phyloP scores from a whole-genome alignment of 2,329 filamentous ascomycete genomes.

The Clonostachys sp. region DNA sequence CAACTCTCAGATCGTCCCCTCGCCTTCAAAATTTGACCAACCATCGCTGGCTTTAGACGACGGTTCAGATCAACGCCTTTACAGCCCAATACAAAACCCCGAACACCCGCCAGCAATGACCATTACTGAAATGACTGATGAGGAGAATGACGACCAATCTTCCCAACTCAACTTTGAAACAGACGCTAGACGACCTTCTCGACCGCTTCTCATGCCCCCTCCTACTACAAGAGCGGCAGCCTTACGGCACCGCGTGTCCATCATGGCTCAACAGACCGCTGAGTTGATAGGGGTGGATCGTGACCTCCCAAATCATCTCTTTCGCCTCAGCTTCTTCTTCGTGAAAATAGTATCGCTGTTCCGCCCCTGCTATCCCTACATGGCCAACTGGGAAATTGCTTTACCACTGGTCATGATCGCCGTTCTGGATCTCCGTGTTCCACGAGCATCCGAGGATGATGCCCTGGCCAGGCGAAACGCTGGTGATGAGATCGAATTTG shows the following conservation, averaged over 20 bases:
- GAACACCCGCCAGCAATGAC: no score
- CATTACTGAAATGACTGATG: no score
- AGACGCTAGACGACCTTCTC: neutral
- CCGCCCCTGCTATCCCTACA: conserved; percentile 67
- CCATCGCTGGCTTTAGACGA: no score
- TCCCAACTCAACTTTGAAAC: neutral
- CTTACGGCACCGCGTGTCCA: neutral
- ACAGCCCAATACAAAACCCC: no score
- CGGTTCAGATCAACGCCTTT: no score
- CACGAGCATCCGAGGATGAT: conserved; percentile 11
- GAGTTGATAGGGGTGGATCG: neutral
- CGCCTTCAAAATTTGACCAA: no score
- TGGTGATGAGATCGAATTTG: conserved; percentile 8
- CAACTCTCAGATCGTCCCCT: no score
- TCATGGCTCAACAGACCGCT: neutral
- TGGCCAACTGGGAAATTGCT: conserved; percentile 57
- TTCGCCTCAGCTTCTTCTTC: conserved; percentile 59
- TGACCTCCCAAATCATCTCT: conserved; percentile 1
- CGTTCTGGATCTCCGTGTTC: conserved; percentile 55
- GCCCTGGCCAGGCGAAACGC: conserved; percentile 4
- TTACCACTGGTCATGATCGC: conserved; percentile 67
- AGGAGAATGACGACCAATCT: neutral
- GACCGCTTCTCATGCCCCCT: conserved; percentile 1
- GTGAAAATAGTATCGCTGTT: conserved; percentile 63
- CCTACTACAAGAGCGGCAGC: neutral